Evolutionary conservation across 2,329 filamentous ascomycete species (phyloP).

Genomic region (Neofusicoccum laricinum): DNA sequence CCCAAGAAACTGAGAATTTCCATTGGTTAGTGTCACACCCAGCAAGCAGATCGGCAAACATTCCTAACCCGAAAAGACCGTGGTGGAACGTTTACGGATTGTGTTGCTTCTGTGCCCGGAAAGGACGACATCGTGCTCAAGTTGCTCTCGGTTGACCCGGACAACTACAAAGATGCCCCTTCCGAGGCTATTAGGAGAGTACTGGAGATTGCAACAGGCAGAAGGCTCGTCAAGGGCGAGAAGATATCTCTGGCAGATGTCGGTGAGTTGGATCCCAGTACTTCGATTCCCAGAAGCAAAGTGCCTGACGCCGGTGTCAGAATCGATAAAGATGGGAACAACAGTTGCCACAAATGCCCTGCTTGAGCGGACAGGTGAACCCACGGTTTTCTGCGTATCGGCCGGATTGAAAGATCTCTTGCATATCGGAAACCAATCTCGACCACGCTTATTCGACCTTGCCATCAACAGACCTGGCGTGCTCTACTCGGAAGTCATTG

Average conservation of each 20-base stretch:
- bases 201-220: conserved; percentile 22
- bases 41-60: no score
- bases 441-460: conserved; percentile 30
- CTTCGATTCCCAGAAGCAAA: no score
- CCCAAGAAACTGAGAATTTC: not conserved
- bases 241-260: conserved; percentile 18
- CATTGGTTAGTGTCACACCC: not conserved
- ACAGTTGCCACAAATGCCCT: conserved; percentile 32
- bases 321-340: conserved; percentile 27
- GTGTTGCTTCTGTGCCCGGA: conserved; percentile 22
- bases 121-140: conserved; percentile 28
- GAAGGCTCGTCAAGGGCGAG: conserved; percentile 19
- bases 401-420: conserved; percentile 31
- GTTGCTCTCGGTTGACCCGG: conserved; percentile 28
- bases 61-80: conserved; percentile 8
- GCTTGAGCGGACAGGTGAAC: conserved; percentile 29
- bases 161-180: conserved; percentile 29
- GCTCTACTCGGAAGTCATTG: conserved; percentile 23
- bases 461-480: conserved; percentile 21
- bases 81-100: conserved; percentile 23
- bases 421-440: conserved; percentile 31
- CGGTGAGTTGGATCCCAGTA: not conserved
- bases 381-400: conserved; percentile 25
- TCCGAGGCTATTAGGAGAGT: conserved; percentile 29
- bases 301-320: no score